Percentiles rank a stretch among this genome's conserved stretches.
Evolutionary conservation across 371 early-diverging fungal genomes (phyloP).

Genomic region (Blyttiomyces sp.): DNA sequence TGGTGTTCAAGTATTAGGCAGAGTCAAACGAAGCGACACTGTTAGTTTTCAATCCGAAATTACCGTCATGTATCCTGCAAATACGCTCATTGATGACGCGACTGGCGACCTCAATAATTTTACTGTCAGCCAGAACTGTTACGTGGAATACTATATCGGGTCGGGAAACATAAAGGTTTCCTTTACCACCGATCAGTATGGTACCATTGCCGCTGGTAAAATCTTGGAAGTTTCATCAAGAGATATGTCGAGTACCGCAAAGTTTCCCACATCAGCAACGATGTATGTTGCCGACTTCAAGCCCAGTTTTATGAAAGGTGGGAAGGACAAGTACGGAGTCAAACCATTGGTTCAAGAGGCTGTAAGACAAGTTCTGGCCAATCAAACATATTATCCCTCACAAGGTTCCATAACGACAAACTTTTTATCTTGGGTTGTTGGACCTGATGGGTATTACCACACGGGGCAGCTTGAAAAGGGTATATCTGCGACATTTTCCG

Average conservation of each 20-base stretch:
- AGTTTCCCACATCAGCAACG: not conserved
- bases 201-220: not conserved
- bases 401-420: not conserved
- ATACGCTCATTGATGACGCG: not conserved
- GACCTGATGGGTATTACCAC: conserved; percentile 2
- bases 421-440: not conserved
- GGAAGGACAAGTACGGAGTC: not conserved
- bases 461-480: not conserved
- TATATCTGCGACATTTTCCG: not conserved
- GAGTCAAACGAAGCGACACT: not conserved
- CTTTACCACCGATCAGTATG: not conserved
- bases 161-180: not conserved
- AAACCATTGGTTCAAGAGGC: not conserved
- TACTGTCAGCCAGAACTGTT: not conserved
- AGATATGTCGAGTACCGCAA: not conserved
- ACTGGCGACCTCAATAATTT: not conserved
- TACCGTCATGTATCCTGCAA: not conserved
- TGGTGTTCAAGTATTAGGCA: not conserved
- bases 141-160: not conserved
- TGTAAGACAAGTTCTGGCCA: not conserved
- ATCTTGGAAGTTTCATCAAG: not conserved
- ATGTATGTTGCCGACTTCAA: not conserved
- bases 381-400: not conserved
- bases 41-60: not conserved
- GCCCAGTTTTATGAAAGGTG: not conserved